These are phyloP conservation scores for Acorus gramineus DNA, from an alignment of 106 monocot species.

Conservation along the genomic window DNA sequence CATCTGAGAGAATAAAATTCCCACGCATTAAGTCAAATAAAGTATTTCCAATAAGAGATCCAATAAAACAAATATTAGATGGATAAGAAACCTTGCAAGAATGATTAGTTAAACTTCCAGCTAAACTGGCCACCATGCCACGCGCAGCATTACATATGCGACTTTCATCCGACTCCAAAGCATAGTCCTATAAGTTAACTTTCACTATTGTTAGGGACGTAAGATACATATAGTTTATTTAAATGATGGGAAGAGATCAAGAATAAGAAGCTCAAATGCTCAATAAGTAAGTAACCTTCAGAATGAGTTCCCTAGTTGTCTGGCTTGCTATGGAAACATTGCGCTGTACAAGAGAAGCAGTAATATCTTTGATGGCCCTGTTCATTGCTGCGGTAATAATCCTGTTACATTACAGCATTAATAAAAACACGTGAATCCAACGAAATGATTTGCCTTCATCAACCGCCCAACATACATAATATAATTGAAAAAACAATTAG, in stretches of 20 bases:
- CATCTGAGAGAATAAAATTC: too few relatives aligned
- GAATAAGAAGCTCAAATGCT: neutral
- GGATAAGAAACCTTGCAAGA: conserved; percentile 76
- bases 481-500: neutral
- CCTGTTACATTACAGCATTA: conserved; percentile 15
- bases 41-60: neutral
- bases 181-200: conserved; percentile 57
- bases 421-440: neutral
- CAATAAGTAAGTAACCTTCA: conserved; percentile 50
- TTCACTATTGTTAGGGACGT: conserved; percentile 1
- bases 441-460: too few relatives aligned
- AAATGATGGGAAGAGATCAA: neutral
- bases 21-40: neutral
- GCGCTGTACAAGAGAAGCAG: conserved; percentile 82
- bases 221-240: conserved; percentile 3
- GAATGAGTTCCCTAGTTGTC: conserved; percentile 87
- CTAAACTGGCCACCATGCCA: conserved; percentile 81
- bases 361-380: conserved; percentile 69
- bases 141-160: conserved; percentile 66
- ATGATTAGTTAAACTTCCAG: conserved; percentile 96
- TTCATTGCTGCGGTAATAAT: conserved; percentile 76
- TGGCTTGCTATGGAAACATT: conserved; percentile 94
- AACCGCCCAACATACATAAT: conserved; percentile 1
- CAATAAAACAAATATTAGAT: neutral
- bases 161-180: conserved; percentile 79